A percentile compares a stretch with the other conserved stretches of the same genome.
Conservation (phyloP, 805 yeast species). For the Saccharomycopsis fibuligera region DNA sequence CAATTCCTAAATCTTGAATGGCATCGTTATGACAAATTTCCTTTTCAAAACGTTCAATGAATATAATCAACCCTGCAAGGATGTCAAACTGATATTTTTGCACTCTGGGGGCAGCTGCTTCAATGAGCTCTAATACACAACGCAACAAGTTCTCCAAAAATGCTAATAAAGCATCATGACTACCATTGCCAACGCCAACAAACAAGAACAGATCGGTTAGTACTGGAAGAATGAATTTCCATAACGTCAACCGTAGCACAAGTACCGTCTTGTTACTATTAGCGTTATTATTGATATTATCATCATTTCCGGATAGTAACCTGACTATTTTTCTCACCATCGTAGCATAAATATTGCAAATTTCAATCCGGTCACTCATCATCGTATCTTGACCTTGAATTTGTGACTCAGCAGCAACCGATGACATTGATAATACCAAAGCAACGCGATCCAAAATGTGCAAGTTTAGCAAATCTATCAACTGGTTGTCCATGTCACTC, state of each 20-base stretch:
- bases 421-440: no score
- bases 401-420: no score
- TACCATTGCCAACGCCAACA: not conserved
- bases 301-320: no score
- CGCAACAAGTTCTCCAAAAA: not conserved
- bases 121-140: not conserved
- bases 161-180: not conserved
- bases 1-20: not conserved
- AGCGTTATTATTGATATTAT: no score
- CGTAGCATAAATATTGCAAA: no score
- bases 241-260: not conserved
- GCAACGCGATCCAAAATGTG: not conserved
- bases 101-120: not conserved
- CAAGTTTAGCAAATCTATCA: not conserved
- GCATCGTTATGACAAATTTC: no score
- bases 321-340: no score
- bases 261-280: not conserved
- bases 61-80: conserved; percentile 4
- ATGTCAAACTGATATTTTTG: conserved; percentile 11
- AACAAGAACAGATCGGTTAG: conserved; percentile 11
- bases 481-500: no score
- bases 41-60: conserved; percentile 4
- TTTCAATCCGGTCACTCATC: no score
- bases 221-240: conserved; percentile 3
- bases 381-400: no score